Conservation (phyloP, 768 basidiomycete genomes). For the Mycena vitilis region DNA sequence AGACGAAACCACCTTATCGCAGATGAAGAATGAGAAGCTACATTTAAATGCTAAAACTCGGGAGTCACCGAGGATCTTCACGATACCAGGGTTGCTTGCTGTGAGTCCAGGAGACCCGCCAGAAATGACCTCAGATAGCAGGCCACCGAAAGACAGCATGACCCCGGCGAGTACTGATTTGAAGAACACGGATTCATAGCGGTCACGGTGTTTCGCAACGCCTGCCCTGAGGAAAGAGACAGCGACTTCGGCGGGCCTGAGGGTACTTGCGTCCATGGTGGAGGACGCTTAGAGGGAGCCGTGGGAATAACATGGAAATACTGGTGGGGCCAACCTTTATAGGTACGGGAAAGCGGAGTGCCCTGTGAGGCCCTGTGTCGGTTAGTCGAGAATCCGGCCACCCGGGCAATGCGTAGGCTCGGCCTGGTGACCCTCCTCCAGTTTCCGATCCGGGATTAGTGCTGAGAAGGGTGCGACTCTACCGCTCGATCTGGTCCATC, state of each 20-base stretch:
- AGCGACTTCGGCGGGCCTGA: conserved; percentile 71
- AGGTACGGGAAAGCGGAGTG: neutral
- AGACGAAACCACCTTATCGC: conserved; percentile 64
- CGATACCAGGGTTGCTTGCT: conserved; percentile 70
- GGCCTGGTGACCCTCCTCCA: neutral
- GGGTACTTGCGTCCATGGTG: conserved; percentile 52
- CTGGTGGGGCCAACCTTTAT: neutral
- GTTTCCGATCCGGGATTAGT: neutral
- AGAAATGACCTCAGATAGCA: conserved; percentile 68
- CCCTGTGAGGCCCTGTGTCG: conserved; percentile 1
- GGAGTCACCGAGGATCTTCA: conserved; percentile 60
- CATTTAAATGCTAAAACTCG: no score
- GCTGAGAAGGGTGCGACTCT: no score
- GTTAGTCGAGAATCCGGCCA: neutral
- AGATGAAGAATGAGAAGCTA: no score
- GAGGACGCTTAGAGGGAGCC: conserved; percentile 7
- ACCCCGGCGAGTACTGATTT: conserved; percentile 77
- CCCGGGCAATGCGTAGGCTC: neutral
- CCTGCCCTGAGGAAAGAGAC: conserved; percentile 65
- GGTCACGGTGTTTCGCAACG: conserved; percentile 72
- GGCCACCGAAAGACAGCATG: conserved; percentile 81
- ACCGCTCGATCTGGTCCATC: neutral
- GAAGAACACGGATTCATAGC: conserved; percentile 68
- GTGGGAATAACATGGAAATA: conserved; percentile 11
- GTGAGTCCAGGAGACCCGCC: conserved; percentile 68